Base-by-base conservation (phyloP, 108 stramenopile species). In the Asterionellopsis glacialis region DNA sequence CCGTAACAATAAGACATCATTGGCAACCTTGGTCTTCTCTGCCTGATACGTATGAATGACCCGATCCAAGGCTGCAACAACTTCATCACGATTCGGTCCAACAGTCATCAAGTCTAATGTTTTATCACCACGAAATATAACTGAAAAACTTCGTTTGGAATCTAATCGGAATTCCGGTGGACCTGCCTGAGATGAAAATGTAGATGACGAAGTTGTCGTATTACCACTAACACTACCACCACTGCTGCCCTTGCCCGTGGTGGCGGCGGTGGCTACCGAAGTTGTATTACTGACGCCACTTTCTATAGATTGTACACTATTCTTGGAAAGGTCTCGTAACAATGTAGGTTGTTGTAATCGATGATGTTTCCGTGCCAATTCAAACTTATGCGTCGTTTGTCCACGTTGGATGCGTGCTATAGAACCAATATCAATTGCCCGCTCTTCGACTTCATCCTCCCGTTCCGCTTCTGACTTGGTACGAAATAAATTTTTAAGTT, bases 371-470 rank as follows among this genome's bases (percentile, higher is more conserved):
- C 33, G 33, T 33, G 68, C 77, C 55, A 63, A 60, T 68, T 83
- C 82, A 74, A 82, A 87, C 42, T 62, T 55, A 23, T 79, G 68
- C 1, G 77, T 83, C 45, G 66, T 73, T 69, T 77, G 81, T 45
- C 91, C 91, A 39, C 85, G 76, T 69, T 88, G 91, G 56, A 93
- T 86, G 41, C 87, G 61, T 66, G 83, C 85, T 63, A 93, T 85
- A 9, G 82, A 72, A 9, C 91, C 86, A 72, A 93, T 72, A 62
- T 93, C 85, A 41, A 93, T 79, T 1, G 65, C 68, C 26, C 70
- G 61, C 18, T 69, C 67, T 26, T 67, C 44, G 0, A 11, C 1
- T 24, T 53, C 52, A 21, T 21, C 15, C 3, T 21, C 40, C 2
- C 5, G 1, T 18, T n/a, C 16, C 40, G 40, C 28, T 57, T 25